Evolutionary conservation across 2,329 filamentous ascomycete genomes (phyloP).

Genomic region (Cercospora sojina): DNA sequence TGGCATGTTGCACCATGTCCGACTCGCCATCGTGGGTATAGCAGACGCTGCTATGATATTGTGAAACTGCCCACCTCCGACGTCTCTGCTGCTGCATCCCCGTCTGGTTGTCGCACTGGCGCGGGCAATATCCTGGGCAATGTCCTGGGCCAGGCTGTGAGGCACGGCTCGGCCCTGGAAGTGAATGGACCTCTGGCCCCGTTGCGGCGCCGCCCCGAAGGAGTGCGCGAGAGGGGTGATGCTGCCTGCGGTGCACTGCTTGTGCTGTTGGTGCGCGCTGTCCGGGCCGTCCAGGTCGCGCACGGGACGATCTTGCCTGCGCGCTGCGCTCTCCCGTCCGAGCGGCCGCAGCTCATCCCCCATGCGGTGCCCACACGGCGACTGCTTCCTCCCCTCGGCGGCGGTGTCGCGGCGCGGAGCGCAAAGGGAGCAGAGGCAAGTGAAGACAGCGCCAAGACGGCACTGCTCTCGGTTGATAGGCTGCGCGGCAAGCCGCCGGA

Average conservation of each 20-base stretch:
- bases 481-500: not conserved
- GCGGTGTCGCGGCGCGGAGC: not conserved
- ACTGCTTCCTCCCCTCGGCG: not conserved
- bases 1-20: conserved; percentile 13
- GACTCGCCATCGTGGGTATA: conserved; percentile 23
- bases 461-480: not conserved
- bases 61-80: not conserved
- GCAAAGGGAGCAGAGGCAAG: not conserved
- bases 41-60: conserved; percentile 5
- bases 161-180: not conserved
- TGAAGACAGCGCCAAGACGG: not conserved
- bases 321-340: not conserved
- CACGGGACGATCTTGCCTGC: not conserved
- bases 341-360: not conserved
- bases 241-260: not conserved
- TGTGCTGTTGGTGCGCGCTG: not conserved
- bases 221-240: not conserved
- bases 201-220: not conserved
- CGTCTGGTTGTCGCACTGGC: conserved; percentile 4
- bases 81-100: conserved; percentile 7
- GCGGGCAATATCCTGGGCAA: conserved; percentile 6
- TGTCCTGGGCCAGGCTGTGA: too few species aligned
- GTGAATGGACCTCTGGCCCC: not conserved
- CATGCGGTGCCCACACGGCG: not conserved
- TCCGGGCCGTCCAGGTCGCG: not conserved